Percentiles rank a stretch among this genome's conserved stretches.
These are phyloP conservation scores for Ustilago sp. DNA, from an alignment of 1,284 basidiomycete species.

Conservation along the genomic window DNA sequence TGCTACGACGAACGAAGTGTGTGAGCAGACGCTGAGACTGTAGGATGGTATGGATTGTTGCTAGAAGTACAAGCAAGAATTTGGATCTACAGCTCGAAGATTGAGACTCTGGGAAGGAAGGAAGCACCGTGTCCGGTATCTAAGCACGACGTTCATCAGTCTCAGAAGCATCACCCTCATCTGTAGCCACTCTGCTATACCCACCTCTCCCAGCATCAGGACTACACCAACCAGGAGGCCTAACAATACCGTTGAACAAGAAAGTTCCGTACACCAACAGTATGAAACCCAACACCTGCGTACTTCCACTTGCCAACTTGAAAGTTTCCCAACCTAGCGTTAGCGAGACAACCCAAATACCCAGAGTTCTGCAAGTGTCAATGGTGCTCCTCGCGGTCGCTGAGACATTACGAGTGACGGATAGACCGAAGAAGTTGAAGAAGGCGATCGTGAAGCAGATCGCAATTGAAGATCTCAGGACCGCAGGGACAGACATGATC, in stretches of 20 bases:
- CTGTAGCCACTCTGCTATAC: conserved; percentile 18
- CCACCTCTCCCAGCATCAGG: conserved; percentile 5
- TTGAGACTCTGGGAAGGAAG: not conserved
- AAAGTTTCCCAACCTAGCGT: conserved; percentile 87
- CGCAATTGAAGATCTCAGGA: conserved; percentile 81
- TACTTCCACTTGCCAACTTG: conserved; percentile 81
- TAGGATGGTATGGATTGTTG: not conserved
- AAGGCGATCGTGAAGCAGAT: conserved; percentile 77
- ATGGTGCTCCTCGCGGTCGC: conserved; percentile 75
- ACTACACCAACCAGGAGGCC: conserved; percentile 50
- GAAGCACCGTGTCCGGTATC: not conserved
- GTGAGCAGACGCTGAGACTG: not conserved
- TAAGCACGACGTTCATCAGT: not conserved
- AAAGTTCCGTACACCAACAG: conserved; percentile 82
- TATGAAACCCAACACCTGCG: conserved; percentile 89
- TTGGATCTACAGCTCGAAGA: too few species aligned
- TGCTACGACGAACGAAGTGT: not conserved
- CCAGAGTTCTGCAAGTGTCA: conserved; percentile 94
- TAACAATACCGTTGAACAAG: conserved; percentile 67
- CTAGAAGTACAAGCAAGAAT: conserved; percentile 12
- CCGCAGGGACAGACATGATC: conserved; percentile 82
- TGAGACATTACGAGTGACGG: conserved; percentile 77
- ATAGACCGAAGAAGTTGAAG: conserved; percentile 95
- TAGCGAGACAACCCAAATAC: conserved; percentile 75
- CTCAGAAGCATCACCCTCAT: conserved; percentile 17